A percentile compares a stretch with the other conserved stretches of the same genome.
phyloP scores from a whole-genome alignment of 306 rosid species.

The Alnus glutinosa region DNA sequence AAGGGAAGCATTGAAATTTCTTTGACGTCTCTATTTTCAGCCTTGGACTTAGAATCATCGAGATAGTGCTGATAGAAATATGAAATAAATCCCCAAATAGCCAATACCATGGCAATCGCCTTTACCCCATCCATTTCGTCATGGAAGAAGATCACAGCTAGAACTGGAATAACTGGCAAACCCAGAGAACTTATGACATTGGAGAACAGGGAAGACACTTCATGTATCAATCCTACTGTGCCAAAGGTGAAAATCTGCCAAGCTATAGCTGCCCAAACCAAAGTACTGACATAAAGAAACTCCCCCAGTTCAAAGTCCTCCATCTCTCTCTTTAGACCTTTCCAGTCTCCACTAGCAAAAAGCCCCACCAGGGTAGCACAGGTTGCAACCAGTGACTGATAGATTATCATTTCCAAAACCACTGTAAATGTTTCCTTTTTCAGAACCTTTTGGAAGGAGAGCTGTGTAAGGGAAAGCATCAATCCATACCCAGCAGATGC shows the following conservation, averaged over 20 bases:
- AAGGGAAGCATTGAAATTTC: constrained; percentile 2
- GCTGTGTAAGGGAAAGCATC: constrained; percentile 40
- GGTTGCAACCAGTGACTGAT: constrained; percentile 37
- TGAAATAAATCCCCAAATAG: constrained; percentile 53
- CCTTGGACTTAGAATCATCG: constrained; percentile 17
- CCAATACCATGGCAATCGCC: constrained; percentile 41
- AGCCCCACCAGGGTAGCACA: constrained; percentile 36
- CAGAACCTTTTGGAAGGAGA: constrained; percentile 34
- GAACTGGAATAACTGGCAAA: constrained; percentile 47
- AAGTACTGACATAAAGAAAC: constrained; percentile 30
- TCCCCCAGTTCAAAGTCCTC: constrained; percentile 33
- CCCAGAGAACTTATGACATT: constrained; percentile 45
- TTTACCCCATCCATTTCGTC: constrained; percentile 47
- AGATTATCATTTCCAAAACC: constrained; percentile 42
- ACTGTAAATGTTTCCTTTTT: constrained; percentile 32
- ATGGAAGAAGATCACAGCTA: constrained; percentile 43
- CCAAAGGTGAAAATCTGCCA: constrained; percentile 43
- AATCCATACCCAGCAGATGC: constrained; percentile 50
- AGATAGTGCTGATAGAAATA: constrained; percentile 46
- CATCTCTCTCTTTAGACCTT: constrained; percentile 35
- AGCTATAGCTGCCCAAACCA: constrained; percentile 36
- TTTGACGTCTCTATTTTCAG: background rate
- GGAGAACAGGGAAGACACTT: constrained; percentile 56
- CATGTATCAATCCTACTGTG: constrained; percentile 40
- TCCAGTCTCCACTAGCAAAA: constrained; percentile 49